Evolutionary conservation across 2,329 filamentous ascomycete species (phyloP), one percentile per base, ranked within the genome.

Genomic region (Penicillium vulpinum): DNA sequence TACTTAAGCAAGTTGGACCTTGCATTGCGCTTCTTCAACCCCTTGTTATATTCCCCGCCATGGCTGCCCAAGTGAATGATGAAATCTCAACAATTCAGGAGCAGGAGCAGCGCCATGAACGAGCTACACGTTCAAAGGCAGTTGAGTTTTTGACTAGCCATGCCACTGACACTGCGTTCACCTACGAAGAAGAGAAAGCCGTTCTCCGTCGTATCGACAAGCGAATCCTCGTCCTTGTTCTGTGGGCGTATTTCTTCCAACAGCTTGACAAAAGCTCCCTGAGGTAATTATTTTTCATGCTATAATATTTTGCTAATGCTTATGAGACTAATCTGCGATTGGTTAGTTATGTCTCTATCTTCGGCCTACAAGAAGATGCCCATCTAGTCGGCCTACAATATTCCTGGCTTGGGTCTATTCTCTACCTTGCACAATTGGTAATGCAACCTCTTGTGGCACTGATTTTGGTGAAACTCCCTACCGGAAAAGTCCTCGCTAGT

Each of bases 401-500:
- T 68, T 86, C 84, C 2, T 87, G 84, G 84, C 79, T 87, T 0
- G 82, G 83, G 0, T 85, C 83, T 2, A 81, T 87, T 50, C 73
- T 87, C 15, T 87, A 83, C 63, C 72, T 85, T n/a, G 83, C 83
- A 0, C 83, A 85, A 65, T 77, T 86, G 9, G 72, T 84, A 13
- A 81, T 84, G 75, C 83, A 86, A 63, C 81, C 83, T 1, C 71
- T 83, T 0, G 77, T 83, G 5, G 82, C 83, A 0, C 78, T 77
- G 54, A 63, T 83, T 5, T 75, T 68, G 0, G 65, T 67, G 3
- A 67, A 67, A 22, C 53, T 59, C 0, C 83, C 82, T 0, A 81
- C 79, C 0, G 83, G 83, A 16, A 84, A 84, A 62, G 79, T 85
- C 38, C 77, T 82, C 21, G 78, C 76, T 1, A 66, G 68, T 1